These are phyloP conservation scores for Arachis hypogaea DNA, from an alignment of 306 rosid species.

Conservation along the genomic window DNA sequence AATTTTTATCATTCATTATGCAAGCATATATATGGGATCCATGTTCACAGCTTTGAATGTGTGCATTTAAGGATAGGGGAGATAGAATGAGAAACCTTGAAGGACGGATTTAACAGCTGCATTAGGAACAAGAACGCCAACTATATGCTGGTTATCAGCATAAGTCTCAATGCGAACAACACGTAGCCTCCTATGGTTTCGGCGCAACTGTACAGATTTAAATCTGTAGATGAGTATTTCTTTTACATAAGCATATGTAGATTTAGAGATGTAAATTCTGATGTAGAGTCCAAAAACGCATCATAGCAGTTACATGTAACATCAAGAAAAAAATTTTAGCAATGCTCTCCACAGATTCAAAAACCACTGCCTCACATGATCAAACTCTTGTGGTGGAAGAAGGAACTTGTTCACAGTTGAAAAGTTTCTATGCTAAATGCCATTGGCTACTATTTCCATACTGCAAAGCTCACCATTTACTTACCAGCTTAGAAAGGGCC, in stretches of 20 bases:
- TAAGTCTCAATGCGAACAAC: constrained; percentile 87
- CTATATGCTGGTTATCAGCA: constrained; percentile 64
- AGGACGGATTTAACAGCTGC: constrained; percentile 80
- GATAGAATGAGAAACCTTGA: constrained; percentile 57
- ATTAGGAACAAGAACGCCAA: constrained; percentile 85
- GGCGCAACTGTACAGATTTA: constrained; percentile 55
- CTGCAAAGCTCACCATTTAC: background rate
- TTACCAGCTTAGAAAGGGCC: background rate
- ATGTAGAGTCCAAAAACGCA: background rate
- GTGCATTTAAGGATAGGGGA: background rate
- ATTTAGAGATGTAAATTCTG: background rate
- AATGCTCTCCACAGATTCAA: background rate
- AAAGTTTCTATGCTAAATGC: constrained; percentile 8
- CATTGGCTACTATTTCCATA: constrained; percentile 6
- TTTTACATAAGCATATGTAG: constrained; percentile 1
- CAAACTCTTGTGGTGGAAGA: background rate
- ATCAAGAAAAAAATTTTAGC: background rate
- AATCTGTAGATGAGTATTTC: constrained; percentile 1
- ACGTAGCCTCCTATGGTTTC: constrained; percentile 72
- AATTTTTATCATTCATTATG: background rate
- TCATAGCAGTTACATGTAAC: background rate
- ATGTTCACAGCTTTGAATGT: background rate
- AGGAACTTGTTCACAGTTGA: background rate
- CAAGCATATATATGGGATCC: constrained; percentile 10
- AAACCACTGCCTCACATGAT: background rate